Base-by-base conservation (phyloP, 2,329 filamentous ascomycete genomes). In the Teratosphaeriaceae sp. region DNA sequence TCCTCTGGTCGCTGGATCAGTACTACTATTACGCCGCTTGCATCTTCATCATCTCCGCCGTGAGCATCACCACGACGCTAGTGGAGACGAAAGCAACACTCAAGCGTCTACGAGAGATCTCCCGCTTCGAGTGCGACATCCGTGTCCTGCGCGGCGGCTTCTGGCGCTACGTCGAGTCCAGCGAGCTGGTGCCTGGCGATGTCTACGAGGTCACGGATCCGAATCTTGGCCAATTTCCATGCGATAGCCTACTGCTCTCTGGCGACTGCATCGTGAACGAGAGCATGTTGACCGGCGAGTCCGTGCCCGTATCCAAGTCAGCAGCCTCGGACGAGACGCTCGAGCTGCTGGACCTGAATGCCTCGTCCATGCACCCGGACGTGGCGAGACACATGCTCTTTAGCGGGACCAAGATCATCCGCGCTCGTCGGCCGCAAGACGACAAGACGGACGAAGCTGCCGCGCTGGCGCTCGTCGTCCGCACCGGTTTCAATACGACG, bases 181-280 rank as follows among this genome's bases (percentile, higher is more conserved):
- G 80, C 52, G 89, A 97, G 54, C 75, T 98, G 18, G 89, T 96
- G 8, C 92, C 94, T 1, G 92, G 92, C 23, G 92, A 98, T 62
- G 82, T 98, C 5, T 98, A 95, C 65, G 92, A 98, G 70, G 78
- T 98, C 38, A 96, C 90, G 44, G 94, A 98, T 63, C 92, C 92
- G 2, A 88, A 83, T 13, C 72, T 98, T 20, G 79, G 79, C 3
- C 86, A 94, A 55, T 85, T 97, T 49, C 92, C 92, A 1, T 92
- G 87, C 57, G 92, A 98, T 64, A 94, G 90, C 63, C 70, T 98
- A 24, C 70, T 98, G 5, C 74, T 98, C 0, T 87, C 86, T 40
- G 94, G 92, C 30, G 94, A 98, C 65, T 96, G 89, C 58, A 97
- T 98, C 49, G 89, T 98, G 52, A 98, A 98, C 58, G 92, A 98